Base-by-base conservation (phyloP, 495 filamentous ascomycete species). In the Penicillium mononematosum region DNA sequence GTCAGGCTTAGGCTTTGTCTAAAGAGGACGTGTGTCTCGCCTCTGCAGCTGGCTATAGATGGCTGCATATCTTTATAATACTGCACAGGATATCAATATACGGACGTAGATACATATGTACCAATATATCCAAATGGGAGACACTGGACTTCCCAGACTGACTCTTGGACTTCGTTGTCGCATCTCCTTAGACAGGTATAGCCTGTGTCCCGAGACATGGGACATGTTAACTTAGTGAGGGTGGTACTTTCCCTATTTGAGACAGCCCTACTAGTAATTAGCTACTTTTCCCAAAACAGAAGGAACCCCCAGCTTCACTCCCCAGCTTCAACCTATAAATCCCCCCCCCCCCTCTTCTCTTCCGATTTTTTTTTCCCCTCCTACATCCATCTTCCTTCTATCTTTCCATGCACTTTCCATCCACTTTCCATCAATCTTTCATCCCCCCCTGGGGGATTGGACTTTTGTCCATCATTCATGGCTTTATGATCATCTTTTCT, bases 361-460 rank as follows among this genome's bases (percentile, higher is more conserved):
- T 45, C 31, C 52, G 16, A 14, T 51, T 14, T 31, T 17, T 55
- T 63, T 44, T 19, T 53, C 49, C 49, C 48, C 58, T 58, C 45
- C 43, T 47, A 45, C 43, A 38, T 38, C 19, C 1, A 19, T 48
- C 25, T 45, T 57, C n/a, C 31, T 25, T 45, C 43, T 10, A 42
- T 24, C 11, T 19, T 25, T 39, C 22, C 36, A 19, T 47, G 20
- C 20, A 45, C 16, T 19, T 34, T 29, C 22, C 36, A 14, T 47
- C 31, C 20, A 45, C 16, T 5, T 45, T 25, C 14, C 24, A 27
- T 27, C 24, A 16, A 45, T 27, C 4, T 45, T 27, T 6, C 24
- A 25, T 25, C 12, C 42, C 42, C 42, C 20, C 42, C 3, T 1
- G 11, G 11, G 6, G 24, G 1, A 3, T 27, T 45, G 24, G 22